Base-by-base conservation (phyloP, 2,329 filamentous ascomycete genomes). In the Seiridium unicorne region DNA sequence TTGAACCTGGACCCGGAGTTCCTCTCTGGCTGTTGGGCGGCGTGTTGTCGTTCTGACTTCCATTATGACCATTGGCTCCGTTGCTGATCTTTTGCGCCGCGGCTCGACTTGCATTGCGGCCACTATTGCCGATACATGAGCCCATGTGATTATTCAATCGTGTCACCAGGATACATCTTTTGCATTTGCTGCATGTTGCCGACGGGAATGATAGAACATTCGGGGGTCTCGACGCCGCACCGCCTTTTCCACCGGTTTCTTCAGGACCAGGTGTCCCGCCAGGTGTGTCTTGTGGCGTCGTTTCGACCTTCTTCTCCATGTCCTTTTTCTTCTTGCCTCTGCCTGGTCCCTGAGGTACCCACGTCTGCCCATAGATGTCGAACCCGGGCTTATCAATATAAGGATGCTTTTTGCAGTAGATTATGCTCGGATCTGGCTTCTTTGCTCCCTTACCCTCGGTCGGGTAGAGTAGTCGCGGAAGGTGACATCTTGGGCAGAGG, bases 301-400 rank as follows among this genome's bases (percentile, higher is more conserved):
- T 79, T 75, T 75, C 74, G 51, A 73, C 70, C 74, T 80, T 85
- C 78, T 85, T 87, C 72, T 87, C 85, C 78, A 88, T 87, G 72
- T 88, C 89, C 81, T 91, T 92, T 83, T 89, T 92, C 79, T 90
- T 91, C 78, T 90, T 91, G 62, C 89, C 90, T 62, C 89, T 84
- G 11, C 87, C 87, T 31, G 87, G 87, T 0, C 84, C 84, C 31
- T 89, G 88, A 18, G 87, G 87, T 11, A 91, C 88, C 83, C 91
- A 93, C 35, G 89, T 91, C 74, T 93, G 91, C 55, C 89, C 90
- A 74, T 93, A 93, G 64, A 93, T 91, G 73, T 94, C 90, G 76
- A 88, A 90, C 62, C 89, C 89, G 2, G 86, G 81, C 71, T 90
- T 88, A 66, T 91, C 86, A 62, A 92, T 90, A 79, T 89, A 93